Base-by-base conservation (phyloP, 2,329 filamentous ascomycete genomes). In the Apiospora saccharicola region DNA sequence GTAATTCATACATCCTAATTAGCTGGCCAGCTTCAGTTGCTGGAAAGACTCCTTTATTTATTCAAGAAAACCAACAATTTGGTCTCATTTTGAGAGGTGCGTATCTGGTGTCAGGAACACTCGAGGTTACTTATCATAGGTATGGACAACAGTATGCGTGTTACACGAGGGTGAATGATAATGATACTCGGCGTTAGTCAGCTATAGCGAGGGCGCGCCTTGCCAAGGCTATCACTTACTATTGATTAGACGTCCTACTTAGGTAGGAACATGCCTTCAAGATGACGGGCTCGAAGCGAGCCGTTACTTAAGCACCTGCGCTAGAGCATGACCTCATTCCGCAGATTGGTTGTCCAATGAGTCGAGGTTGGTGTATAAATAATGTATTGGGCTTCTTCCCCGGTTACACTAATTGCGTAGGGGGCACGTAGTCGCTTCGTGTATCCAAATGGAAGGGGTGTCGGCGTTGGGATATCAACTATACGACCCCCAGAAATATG, bases 141-240 rank as follows among this genome's bases (percentile, higher is more conserved):
- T n/a, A 41, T 10, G 37, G 37, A 41, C 37, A 41, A 41, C 30
- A 12, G 22, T 37, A 37, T 37, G 12, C 30, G 53, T 3, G 26
- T 61, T 61, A 41, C 34, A 64, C 34, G 19, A 22, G 22, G 37
- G 53, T 41, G 57, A 19, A 37, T 61, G 16, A 5, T 37, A 19
- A 37, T 61, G 16, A 5, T 37, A n/a, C 41, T 19, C 34, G n/a
- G n/a, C 8, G 30, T 64, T 64, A 64, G 57, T 64, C 57, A 64
- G 57, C 57, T 64, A 64, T 64, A 64, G 57, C 57, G 57, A 64
- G 57, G 41, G 57, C 57, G 24, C 49, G 53, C 30, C 30, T 30
- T 61, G 53, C 53, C 53, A 61, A 57, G 26, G 12, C 26, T 34
- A 16, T 57, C 51, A 34, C 14, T 34, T 57, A 41, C 37, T 41